Evolutionary conservation across 495 filamentous ascomycete genomes (phyloP), one percentile per base, ranked within the genome.

Genomic region (Aspergillus mulundensis): DNA sequence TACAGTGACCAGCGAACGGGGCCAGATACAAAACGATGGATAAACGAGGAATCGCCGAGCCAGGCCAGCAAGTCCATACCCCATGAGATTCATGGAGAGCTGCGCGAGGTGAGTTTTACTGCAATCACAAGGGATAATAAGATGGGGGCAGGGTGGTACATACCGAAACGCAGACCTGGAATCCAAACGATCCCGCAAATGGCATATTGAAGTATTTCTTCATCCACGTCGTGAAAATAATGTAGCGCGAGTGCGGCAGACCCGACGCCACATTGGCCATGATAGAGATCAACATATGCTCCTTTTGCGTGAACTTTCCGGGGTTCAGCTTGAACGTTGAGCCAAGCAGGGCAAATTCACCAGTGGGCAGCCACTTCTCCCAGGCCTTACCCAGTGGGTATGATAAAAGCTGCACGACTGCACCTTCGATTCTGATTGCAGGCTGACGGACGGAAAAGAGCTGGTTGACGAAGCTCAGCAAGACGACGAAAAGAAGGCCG

Each of bases 401-500:
- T 10, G 83, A 77, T 38, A 87, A 72, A 43, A 87, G 74, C 67
- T 86, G 84, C 8, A 82, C 81, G 19, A 84, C 79, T 28, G 84
- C 69, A 30, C 82, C 68, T 12, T 78, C 77, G 23, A 87, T 71
- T 14, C 72, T 72, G 53, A 87, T 84, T 60, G 85, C 87, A 25
- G 89, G 89, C 74, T 92, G 92, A 75, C 84, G 77, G 47, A 88
- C 57, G 28, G 80, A 81, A 70, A 87, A 86, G 16, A 87, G 70
- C 20, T 81, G 81, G 65, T 87, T 86, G 71, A 84, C 72, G 8
- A 76, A 80, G 16, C 82, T 80, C 20, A 78, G 81, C 23, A 86
- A 59, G 10, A 82, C 68, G 28, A 82, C 81, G 15, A 84, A 67
- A 3, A 84, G 46, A 58, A 85, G 53, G 34, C 84, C 84, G 50